Evolutionary conservation across 2,329 filamentous ascomycete species (phyloP).

Genomic region (Periglandula ipomoeae): DNA sequence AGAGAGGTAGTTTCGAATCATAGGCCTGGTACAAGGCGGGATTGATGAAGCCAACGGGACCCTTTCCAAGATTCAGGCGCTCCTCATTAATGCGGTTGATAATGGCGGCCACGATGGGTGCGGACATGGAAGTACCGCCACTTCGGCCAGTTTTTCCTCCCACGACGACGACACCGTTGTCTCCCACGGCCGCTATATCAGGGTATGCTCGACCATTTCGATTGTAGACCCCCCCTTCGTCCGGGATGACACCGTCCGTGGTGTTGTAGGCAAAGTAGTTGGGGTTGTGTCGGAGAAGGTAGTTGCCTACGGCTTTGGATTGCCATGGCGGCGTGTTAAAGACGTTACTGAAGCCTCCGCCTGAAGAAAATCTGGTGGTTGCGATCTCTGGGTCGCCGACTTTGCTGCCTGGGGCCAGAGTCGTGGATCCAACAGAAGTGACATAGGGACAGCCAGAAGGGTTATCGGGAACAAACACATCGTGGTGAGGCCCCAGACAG

Average conservation of each 20-base stretch:
- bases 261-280: conserved; percentile 12
- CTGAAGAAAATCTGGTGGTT: conserved; percentile 30
- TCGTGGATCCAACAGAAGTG: conserved; percentile 40
- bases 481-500: conserved; percentile 19
- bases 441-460: conserved; percentile 40
- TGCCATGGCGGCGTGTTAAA: conserved; percentile 40
- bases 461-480: conserved; percentile 38
- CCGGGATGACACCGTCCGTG: conserved; percentile 10
- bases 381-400: conserved; percentile 9
- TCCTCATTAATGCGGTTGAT: conserved; percentile 23
- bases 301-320: conserved; percentile 15
- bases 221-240: conserved; percentile 28
- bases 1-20: conserved; percentile 8
- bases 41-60: conserved; percentile 24
- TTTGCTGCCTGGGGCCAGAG: conserved; percentile 16
- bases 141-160: conserved; percentile 32
- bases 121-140: conserved; percentile 38
- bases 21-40: conserved; percentile 18
- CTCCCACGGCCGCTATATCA: conserved; percentile 36
- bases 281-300: conserved; percentile 10
- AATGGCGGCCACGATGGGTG: conserved; percentile 25
- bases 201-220: conserved; percentile 38
- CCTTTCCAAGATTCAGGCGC: conserved; percentile 19
- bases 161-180: conserved; percentile 33
- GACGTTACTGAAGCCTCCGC: conserved; percentile 41